These are phyloP conservation scores for Aspergillus ochraceoroseus DNA, from an alignment of 2,329 filamentous ascomycete species.

Conservation along the genomic window DNA sequence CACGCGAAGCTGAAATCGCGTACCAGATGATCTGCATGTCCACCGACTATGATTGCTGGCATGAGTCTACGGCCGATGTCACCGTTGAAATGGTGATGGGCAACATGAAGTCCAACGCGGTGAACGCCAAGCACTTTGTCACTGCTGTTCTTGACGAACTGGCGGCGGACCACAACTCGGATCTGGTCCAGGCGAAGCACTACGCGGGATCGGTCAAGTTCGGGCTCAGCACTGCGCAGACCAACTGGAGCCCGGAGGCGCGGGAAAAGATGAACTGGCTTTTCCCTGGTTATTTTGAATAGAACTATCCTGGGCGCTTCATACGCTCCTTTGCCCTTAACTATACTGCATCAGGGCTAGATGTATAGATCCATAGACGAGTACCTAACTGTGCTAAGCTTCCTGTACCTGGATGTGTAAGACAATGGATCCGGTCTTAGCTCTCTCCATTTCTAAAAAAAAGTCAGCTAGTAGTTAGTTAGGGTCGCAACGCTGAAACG, in stretches of 20 bases:
- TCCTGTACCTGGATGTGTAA: no score
- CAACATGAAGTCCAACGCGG: conserved; percentile 88
- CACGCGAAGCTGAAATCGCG: conserved; percentile 88
- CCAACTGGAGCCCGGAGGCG: conserved; percentile 67
- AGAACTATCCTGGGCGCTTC: conserved; percentile 2
- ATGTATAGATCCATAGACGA: background rate
- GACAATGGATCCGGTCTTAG: no score
- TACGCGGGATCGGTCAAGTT: conserved; percentile 70
- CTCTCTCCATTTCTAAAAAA: no score
- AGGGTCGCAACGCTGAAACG: no score
- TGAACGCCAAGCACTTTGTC: conserved; percentile 81
- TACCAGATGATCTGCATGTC: conserved; percentile 99
- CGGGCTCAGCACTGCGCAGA: conserved; percentile 77
- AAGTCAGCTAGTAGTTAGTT: no score
- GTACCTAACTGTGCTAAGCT: no score
- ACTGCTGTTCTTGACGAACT: conserved; percentile 83
- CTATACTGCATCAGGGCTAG: conserved; percentile 4
- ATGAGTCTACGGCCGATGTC: conserved; percentile 69
- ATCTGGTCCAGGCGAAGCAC: conserved; percentile 75
- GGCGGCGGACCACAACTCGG: conserved; percentile 67
- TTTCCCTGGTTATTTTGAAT: conserved; percentile 73
- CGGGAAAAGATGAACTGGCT: conserved; percentile 77
- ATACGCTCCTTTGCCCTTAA: background rate
- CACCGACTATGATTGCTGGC: conserved; percentile 99
- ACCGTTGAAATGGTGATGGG: conserved; percentile 96